phyloP scores from a whole-genome alignment of 352 stramenopile genomes.

The Phytopythium sindhum region DNA sequence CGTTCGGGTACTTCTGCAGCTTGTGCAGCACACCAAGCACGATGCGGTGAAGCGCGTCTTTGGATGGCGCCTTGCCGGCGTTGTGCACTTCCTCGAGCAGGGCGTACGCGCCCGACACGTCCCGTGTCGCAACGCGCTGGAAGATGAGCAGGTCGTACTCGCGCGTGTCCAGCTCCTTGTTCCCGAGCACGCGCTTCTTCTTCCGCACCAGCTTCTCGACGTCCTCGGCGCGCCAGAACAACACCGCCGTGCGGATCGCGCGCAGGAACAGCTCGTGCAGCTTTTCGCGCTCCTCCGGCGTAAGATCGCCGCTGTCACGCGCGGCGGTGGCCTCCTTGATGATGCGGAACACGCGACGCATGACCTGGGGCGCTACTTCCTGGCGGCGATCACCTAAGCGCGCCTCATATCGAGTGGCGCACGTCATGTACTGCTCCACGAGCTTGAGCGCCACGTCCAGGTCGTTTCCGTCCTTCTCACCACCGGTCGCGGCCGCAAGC shows the following conservation, averaged over 20 bases:
- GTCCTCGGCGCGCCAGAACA: slow-evolving; percentile 64
- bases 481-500: slow-evolving; percentile 20
- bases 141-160: slow-evolving; percentile 79
- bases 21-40: slow-evolving; percentile 55
- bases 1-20: slow-evolving; percentile 18
- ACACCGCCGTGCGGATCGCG: slow-evolving; percentile 48
- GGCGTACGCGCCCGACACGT: slow-evolving; percentile 48
- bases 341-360: slow-evolving; percentile 59
- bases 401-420: slow-evolving; percentile 49
- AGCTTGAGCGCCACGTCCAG: slow-evolving; percentile 54
- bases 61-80: slow-evolving; percentile 52
- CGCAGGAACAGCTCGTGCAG: slow-evolving; percentile 52
- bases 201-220: slow-evolving; percentile 42
- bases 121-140: slow-evolving; percentile 38
- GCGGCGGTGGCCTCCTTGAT: slow-evolving; percentile 31
- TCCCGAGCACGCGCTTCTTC: slow-evolving; percentile 43
- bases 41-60: slow-evolving; percentile 72
- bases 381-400: slow-evolving; percentile 49
- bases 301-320: slow-evolving; percentile 14
- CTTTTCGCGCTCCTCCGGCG: slow-evolving; percentile 23
- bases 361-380: slow-evolving; percentile 51
- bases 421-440: slow-evolving; percentile 80
- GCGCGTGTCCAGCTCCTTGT: slow-evolving; percentile 18
- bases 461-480: slow-evolving; percentile 34
- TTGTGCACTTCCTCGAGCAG: slow-evolving; percentile 85